Conservation (phyloP, 768 basidiomycete species). For the Coprinellus micaceus region DNA sequence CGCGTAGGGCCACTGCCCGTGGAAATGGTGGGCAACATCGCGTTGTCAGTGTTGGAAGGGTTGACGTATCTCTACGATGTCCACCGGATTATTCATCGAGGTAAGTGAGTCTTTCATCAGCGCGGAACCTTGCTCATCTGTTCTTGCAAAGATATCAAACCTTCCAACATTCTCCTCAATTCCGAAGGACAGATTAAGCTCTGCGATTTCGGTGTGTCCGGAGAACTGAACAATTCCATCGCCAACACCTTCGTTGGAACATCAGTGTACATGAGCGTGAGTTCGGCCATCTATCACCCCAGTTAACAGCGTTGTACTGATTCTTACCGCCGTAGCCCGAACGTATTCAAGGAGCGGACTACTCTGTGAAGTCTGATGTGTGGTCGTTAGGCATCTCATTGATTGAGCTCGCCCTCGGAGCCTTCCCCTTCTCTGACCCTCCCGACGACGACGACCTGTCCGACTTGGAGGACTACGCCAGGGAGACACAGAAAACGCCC, state of each 20-base stretch:
- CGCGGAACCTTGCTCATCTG: background rate
- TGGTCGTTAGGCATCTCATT: constrained; percentile 98
- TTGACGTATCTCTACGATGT: constrained; percentile 96
- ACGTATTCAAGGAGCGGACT: constrained; percentile 92
- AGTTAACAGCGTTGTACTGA: background rate
- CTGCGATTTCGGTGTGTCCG: constrained; percentile 98
- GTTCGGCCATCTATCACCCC: constrained; percentile 23
- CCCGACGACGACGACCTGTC: constrained; percentile 51
- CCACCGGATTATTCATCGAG: constrained; percentile 96
- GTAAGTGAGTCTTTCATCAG: constrained; percentile 40
- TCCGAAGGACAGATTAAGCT: constrained; percentile 96
- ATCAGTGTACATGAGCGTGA: constrained; percentile 98
- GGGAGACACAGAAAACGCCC: constrained; percentile 23
- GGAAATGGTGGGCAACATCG: constrained; percentile 89
- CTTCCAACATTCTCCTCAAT: constrained; percentile 95
- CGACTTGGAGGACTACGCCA: constrained; percentile 57
- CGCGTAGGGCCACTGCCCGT: constrained; percentile 89
- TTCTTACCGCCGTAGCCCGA: constrained; percentile 65
- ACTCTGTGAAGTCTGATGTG: constrained; percentile 97
- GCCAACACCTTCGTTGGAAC: constrained; percentile 99
- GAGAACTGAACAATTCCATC: constrained; percentile 97
- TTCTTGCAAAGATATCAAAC: constrained; percentile 81
- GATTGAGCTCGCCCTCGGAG: constrained; percentile 94
- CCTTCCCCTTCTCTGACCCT: constrained; percentile 92
- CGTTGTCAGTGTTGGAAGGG: constrained; percentile 89